Evolutionary conservation across 75 land plant species (phyloP), one percentile per base, ranked within the genome.

Genomic region (Pinus albicaulis): DNA sequence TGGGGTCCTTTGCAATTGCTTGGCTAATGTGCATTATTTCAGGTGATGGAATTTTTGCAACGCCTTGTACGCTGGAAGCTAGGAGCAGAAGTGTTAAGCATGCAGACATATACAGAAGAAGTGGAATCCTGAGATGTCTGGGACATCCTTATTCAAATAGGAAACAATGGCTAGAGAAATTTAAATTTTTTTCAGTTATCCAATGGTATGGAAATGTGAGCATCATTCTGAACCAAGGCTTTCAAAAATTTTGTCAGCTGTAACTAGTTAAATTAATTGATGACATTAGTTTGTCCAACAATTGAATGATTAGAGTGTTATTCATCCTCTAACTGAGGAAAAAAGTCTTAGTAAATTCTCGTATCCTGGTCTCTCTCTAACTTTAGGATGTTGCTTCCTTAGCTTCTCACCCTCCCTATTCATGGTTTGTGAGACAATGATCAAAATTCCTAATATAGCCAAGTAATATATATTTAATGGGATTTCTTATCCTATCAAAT

Each of bases 41-140:
- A 68, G 71, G 71, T 68, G 41, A 41, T 68, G 71, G 48, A 68
- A 12, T 68, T 68, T 68, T 38, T 68, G n/a, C 36, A 19, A 34
- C 71, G 71, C 41, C 52, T 68, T 38, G 71, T 68, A 41, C 41
- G 71, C 52, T 68, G 71, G 71, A 68, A 68, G 23, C 52, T 68
- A 44, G 52, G 38, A 31, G 22, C 8, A 36, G 65, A 6, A 64
- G 71, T 22, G 31, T 10, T 7, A 36, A 68, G 48, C 41, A 44
- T 12, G n/a, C 20, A 17, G 16, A 64, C 38, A 16, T 64, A 2
- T 41, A 68, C 52, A 20, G 48, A 68, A 28, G 52, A 68, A 68
- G 71, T 68, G 52, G 71, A 41, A 36, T 19, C 48, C 20, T 38
- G 71, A 68, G 38, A 68, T 68, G 41, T 68, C 41, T 12, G 10